Conservation (phyloP, 768 basidiomycete genomes). For the Naganishia antarctica region DNA sequence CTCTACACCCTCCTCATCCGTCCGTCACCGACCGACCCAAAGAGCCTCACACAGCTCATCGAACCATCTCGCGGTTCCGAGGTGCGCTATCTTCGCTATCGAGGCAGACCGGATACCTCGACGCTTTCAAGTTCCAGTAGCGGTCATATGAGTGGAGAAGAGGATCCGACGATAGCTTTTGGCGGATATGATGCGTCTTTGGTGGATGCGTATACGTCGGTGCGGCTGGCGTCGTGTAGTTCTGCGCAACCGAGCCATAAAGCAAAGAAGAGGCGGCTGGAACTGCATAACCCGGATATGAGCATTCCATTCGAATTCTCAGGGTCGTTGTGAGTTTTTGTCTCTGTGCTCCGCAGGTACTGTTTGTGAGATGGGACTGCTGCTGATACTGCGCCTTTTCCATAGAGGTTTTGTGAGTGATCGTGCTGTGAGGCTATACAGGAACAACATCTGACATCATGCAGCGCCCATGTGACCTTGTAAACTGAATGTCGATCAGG, state of each 20-base stretch:
- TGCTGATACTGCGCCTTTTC: too few species aligned
- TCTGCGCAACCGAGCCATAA: slow-evolving; percentile 35
- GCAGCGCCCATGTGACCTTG: not conserved
- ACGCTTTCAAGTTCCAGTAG: not conserved
- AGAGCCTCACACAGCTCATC: slow-evolving; percentile 20
- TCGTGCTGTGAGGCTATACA: too few species aligned
- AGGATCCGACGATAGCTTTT: slow-evolving; percentile 15
- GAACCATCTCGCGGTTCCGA: slow-evolving; percentile 25
- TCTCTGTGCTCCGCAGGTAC: too few species aligned
- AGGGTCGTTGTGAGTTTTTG: slow-evolving; percentile 39
- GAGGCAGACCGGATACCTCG: not conserved
- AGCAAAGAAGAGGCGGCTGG: slow-evolving; percentile 39
- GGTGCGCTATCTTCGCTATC: slow-evolving; percentile 19
- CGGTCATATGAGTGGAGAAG: not conserved
- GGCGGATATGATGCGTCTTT: slow-evolving; percentile 13
- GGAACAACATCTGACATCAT: too few species aligned
- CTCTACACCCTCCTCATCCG: slow-evolving; percentile 30
- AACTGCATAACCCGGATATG: slow-evolving; percentile 47
- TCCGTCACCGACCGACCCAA: slow-evolving; percentile 20
- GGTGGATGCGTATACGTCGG: slow-evolving; percentile 40
- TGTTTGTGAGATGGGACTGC: too few species aligned
- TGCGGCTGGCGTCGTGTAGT: slow-evolving; percentile 36
- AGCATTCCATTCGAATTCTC: slow-evolving; percentile 40
- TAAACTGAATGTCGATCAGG: slow-evolving; percentile 29
- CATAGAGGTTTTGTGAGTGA: slow-evolving; percentile 30